A percentile compares a stretch with the other conserved stretches of the same genome.
These are phyloP conservation scores for Colletotrichum tropicale DNA, from an alignment of 2,329 filamentous ascomycete genomes.

Conservation along the genomic window DNA sequence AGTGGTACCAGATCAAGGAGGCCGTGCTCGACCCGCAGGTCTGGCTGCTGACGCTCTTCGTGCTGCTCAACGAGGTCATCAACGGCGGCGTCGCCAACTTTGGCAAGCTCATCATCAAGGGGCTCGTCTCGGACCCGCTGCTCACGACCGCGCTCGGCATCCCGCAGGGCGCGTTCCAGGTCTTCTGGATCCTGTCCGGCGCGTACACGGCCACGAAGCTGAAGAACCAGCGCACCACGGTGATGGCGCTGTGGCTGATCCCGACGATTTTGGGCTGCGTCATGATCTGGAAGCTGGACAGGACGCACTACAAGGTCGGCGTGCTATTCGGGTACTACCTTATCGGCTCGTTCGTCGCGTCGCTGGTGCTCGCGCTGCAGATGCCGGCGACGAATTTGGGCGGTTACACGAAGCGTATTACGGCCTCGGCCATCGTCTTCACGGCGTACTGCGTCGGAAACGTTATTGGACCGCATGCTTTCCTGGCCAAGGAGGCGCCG, in stretches of 20 bases:
- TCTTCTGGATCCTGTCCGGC: constrained; percentile 57
- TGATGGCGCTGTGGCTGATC: constrained; percentile 56
- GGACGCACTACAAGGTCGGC: constrained; percentile 43
- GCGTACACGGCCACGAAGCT: constrained; percentile 56
- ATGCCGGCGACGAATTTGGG: constrained; percentile 53
- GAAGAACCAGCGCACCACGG: constrained; percentile 52
- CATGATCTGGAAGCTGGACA: constrained; percentile 55
- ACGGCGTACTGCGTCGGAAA: constrained; percentile 50
- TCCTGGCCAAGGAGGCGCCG: constrained; percentile 47
- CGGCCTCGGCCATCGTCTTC: constrained; percentile 50
- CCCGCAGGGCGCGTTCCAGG: constrained; percentile 57
- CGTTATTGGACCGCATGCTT: constrained; percentile 51
- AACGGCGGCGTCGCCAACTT: constrained; percentile 51
- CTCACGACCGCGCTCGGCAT: constrained; percentile 57
- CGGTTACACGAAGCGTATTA: constrained; percentile 52
- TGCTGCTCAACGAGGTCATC: constrained; percentile 44
- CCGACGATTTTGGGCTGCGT: constrained; percentile 54
- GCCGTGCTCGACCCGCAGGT: constrained; percentile 59
- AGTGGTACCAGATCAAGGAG: constrained; percentile 51
- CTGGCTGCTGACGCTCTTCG: constrained; percentile 61
- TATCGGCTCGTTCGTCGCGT: constrained; percentile 50
- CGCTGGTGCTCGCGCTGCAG: constrained; percentile 57
- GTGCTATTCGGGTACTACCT: constrained; percentile 59
- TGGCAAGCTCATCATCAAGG: constrained; percentile 33
- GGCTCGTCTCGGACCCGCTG: constrained; percentile 32